Conservation (phyloP, 2,329 filamentous ascomycete species). For the Hypoxylon sp. region DNA sequence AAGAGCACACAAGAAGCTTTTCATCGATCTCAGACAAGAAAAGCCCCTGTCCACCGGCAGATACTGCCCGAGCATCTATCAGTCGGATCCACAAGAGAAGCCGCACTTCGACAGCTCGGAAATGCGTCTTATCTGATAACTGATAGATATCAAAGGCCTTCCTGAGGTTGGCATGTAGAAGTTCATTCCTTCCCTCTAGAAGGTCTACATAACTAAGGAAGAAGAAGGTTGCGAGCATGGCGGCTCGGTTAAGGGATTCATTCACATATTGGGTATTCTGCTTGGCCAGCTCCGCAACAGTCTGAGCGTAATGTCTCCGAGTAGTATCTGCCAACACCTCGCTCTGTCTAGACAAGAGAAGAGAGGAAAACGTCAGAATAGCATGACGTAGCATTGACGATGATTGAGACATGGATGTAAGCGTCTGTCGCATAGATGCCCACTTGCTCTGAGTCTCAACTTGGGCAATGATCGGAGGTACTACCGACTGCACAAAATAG, state of each 20-base stretch:
- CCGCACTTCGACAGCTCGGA: constrained; percentile 61
- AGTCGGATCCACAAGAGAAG: constrained; percentile 69
- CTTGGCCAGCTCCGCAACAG: constrained; percentile 55
- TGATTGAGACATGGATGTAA: constrained; percentile 63
- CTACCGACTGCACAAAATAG: constrained; percentile 64
- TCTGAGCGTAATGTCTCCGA: constrained; percentile 58
- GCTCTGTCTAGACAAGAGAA: constrained; percentile 59
- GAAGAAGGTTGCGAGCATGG: constrained; percentile 65
- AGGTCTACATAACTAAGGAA: constrained; percentile 69
- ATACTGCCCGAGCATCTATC: constrained; percentile 68
- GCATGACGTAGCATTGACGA: constrained; percentile 64
- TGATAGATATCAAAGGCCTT: constrained; percentile 65
- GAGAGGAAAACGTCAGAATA: constrained; percentile 66
- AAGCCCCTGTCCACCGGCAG: constrained; percentile 69
- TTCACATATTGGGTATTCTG: constrained; percentile 18
- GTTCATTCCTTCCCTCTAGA: constrained; percentile 59
- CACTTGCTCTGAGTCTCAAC: constrained; percentile 68
- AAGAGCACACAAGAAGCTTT: constrained; percentile 61
- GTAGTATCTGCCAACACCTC: constrained; percentile 54
- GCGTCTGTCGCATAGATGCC: constrained; percentile 63
- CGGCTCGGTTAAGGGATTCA: constrained; percentile 43
- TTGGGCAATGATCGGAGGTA: constrained; percentile 67
- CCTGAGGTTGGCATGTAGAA: constrained; percentile 66
- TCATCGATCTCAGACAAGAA: constrained; percentile 67
- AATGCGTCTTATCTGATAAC: constrained; percentile 56